Conservation (phyloP, 768 basidiomycete species). For the Mycena filopes region DNA sequence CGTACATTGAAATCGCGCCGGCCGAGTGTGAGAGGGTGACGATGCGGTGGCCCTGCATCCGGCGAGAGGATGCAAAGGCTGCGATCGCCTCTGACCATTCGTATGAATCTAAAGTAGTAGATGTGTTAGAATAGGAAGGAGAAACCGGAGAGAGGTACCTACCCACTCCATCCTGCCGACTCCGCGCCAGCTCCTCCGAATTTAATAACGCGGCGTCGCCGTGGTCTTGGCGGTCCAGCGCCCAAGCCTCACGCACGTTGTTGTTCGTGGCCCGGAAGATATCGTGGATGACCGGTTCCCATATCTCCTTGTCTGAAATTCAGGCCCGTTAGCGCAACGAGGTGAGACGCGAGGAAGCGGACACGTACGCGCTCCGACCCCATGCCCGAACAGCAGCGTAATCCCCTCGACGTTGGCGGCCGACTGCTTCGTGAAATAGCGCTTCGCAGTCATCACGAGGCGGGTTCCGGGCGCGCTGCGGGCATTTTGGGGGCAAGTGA, state of each 20-base stretch:
- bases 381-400: conserved; percentile 16
- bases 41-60: conserved; percentile 38
- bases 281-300: conserved; percentile 9
- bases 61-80: conserved; percentile 33
- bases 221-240: conserved; percentile 18
- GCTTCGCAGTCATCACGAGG: conserved; percentile 21
- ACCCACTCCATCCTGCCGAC: conserved; percentile 8
- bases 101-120: conserved; percentile 29
- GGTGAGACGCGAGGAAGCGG: background rate
- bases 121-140: background rate
- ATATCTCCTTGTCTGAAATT: conserved; percentile 15
- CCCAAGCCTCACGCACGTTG: conserved; percentile 15
- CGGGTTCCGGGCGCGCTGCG: conserved; percentile 13
- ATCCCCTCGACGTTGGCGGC: background rate
- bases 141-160: background rate
- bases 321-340: background rate
- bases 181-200: conserved; percentile 5
- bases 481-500: conserved; percentile 13
- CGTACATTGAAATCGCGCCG: conserved; percentile 44
- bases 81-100: conserved; percentile 40
- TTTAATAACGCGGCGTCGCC: conserved; percentile 16
- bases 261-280: background rate
- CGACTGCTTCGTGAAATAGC: conserved; percentile 9
- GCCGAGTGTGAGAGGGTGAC: conserved; percentile 47
- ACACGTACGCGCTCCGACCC: conserved; percentile 19